These are phyloP conservation scores for Exutisphaerella laricina DNA, from an alignment of 2,329 filamentous ascomycete species.

Conservation along the genomic window DNA sequence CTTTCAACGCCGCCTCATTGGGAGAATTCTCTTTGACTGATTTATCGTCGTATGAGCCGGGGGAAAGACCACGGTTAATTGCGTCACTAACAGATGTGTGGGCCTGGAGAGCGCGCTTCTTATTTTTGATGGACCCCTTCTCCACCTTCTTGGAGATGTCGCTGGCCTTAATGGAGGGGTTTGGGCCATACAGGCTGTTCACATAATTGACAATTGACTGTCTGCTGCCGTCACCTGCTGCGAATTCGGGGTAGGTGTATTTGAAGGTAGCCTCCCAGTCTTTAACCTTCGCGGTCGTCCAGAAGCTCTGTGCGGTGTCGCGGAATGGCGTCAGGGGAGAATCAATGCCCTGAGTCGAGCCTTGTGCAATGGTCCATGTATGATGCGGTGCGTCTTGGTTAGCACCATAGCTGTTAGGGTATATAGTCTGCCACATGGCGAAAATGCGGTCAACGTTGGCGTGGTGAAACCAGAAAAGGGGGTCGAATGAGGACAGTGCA, in stretches of 20 bases:
- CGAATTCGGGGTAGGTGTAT: conserved; percentile 68
- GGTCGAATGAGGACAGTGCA: conserved; percentile 68
- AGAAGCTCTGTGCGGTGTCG: conserved; percentile 53
- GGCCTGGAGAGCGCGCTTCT: conserved; percentile 6
- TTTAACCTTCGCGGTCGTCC: conserved; percentile 60
- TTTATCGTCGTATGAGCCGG: not conserved
- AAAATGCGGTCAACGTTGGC: conserved; percentile 67
- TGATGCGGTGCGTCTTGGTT: conserved; percentile 49
- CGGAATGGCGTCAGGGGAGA: conserved; percentile 54
- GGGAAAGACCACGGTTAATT: not conserved
- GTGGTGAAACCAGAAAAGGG: conserved; percentile 73
- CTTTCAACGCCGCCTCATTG: not conserved
- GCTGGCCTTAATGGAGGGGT: conserved; percentile 11
- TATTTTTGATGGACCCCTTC: conserved; percentile 2
- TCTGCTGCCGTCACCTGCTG: conserved; percentile 43
- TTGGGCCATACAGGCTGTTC: conserved; percentile 55
- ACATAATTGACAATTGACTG: conserved; percentile 39
- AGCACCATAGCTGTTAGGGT: conserved; percentile 63
- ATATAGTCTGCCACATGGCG: conserved; percentile 70
- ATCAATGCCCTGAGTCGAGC: conserved; percentile 38
- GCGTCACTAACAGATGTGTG: conserved; percentile 1
- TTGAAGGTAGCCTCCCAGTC: conserved; percentile 61
- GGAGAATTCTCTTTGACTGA: no score
- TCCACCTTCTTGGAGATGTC: conserved; percentile 11
- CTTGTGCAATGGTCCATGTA: conserved; percentile 57